These are phyloP conservation scores for Gynandropsis gynandra DNA, from an alignment of 345 rosid species.

Conservation along the genomic window DNA sequence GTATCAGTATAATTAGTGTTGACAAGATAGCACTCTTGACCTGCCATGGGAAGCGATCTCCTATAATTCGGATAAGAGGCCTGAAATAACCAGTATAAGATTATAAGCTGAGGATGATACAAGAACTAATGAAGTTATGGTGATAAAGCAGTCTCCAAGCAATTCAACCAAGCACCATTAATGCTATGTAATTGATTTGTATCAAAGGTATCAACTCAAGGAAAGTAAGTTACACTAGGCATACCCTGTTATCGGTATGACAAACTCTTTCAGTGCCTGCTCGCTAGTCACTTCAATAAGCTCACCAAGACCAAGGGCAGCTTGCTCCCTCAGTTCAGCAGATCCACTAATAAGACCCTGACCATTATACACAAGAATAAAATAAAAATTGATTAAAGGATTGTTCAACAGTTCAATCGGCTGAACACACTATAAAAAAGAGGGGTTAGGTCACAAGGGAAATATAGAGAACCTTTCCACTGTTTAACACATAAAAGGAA, in stretches of 20 bases:
- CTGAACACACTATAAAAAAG: too few relatives aligned
- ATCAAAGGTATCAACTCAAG: constrained; percentile 12
- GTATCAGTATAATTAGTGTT: constrained; percentile 66
- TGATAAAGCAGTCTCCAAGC: background rate
- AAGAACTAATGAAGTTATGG: background rate
- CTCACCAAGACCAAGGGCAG: constrained; percentile 96
- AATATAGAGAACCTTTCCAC: too few relatives aligned
- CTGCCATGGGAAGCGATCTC: constrained; percentile 99
- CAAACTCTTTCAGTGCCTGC: constrained; percentile 73
- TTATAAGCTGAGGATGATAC: constrained; percentile 4
- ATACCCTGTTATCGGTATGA: constrained; percentile 96
- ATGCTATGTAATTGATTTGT: background rate
- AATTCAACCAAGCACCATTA: constrained; percentile 13
- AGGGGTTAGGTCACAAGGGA: too few relatives aligned
- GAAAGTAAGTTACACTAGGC: constrained; percentile 21
- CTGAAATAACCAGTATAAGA: constrained; percentile 37
- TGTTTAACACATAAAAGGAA: too few relatives aligned
- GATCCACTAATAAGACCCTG: constrained; percentile 92
- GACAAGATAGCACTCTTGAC: constrained; percentile 94
- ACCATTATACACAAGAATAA: constrained; percentile 1
- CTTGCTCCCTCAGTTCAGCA: constrained; percentile 91
- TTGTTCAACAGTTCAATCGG: background rate
- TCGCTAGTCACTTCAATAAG: constrained; percentile 96
- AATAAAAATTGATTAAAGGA: background rate
- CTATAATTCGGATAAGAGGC: constrained; percentile 94